Percentiles rank a stretch among this genome's conserved stretches.
phyloP scores from a whole-genome alignment of 768 basidiomycete species.

The Trametes sanguinea region DNA sequence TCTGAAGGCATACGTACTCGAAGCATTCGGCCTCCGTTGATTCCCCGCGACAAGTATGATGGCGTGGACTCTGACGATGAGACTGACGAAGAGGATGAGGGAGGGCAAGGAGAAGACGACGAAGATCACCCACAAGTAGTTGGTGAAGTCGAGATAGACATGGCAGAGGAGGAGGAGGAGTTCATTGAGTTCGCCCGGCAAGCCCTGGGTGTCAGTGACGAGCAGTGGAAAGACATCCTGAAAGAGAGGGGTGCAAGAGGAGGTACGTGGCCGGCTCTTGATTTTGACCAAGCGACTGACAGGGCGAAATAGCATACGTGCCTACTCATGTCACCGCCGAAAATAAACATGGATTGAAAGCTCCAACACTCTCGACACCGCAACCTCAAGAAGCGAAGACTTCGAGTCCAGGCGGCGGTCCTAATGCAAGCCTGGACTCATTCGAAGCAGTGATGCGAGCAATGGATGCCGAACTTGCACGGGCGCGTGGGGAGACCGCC shows the following conservation, averaged over 20 bases:
- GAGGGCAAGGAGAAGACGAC: slow-evolving; percentile 61
- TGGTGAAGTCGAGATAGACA: slow-evolving; percentile 84
- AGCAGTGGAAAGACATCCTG: slow-evolving; percentile 89
- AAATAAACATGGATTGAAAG: slow-evolving; percentile 8
- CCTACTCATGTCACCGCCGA: slow-evolving; percentile 23
- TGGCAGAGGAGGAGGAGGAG: slow-evolving; percentile 92
- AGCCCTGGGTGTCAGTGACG: slow-evolving; percentile 82
- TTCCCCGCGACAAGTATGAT: slow-evolving; percentile 84
- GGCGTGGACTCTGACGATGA: slow-evolving; percentile 94
- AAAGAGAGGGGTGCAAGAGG: slow-evolving; percentile 76
- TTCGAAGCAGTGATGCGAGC: slow-evolving; percentile 97
- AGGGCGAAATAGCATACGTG: slow-evolving; percentile 25
- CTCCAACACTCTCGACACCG: neutral
- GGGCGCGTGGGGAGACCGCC: slow-evolving; percentile 37
- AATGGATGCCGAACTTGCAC: slow-evolving; percentile 83
- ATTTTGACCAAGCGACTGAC: neutral
- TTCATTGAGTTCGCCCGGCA: slow-evolving; percentile 95
- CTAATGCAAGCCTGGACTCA: slow-evolving; percentile 78
- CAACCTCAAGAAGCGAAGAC: neutral
- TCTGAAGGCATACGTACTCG: slow-evolving; percentile 34
- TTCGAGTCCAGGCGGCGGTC: slow-evolving; percentile 43
- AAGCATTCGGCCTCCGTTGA: slow-evolving; percentile 72
- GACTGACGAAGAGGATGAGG: slow-evolving; percentile 61
- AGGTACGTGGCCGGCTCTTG: slow-evolving; percentile 52
- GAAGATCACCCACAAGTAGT: slow-evolving; percentile 84